Evolutionary conservation across 148 eudicot species (phyloP).

Genomic region (Diospyros kaki): DNA sequence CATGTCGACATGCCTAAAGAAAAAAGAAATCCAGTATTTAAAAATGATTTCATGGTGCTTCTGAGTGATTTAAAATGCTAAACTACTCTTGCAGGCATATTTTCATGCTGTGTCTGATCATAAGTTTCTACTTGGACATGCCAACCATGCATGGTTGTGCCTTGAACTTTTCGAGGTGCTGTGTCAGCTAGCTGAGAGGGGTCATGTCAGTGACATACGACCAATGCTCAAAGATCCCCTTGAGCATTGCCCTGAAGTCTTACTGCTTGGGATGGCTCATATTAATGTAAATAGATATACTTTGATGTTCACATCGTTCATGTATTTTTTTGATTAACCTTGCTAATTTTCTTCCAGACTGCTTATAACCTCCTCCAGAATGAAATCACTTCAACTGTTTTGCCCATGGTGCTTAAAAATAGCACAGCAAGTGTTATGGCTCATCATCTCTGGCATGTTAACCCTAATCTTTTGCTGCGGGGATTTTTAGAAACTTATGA

Average conservation of each 20-base stretch:
- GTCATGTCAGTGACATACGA: conserved; percentile 66
- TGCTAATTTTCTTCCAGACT: conserved; percentile 45
- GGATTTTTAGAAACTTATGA: conserved; percentile 56
- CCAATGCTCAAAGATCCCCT: conserved; percentile 73
- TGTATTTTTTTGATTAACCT: conserved; percentile 10
- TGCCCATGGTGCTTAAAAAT: conserved; percentile 49
- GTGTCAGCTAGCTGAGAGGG: conserved; percentile 87
- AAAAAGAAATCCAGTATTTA: not conserved
- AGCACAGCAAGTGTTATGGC: conserved; percentile 39
- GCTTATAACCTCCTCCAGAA: conserved; percentile 75
- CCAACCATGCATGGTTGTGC: conserved; percentile 82
- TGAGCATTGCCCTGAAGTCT: conserved; percentile 74
- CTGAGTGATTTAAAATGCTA: conserved; percentile 7
- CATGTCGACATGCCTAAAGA: no score
- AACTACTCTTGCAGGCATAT: conserved; percentile 45
- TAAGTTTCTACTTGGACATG: conserved; percentile 54
- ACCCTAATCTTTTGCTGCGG: conserved; percentile 52
- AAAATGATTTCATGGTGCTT: conserved; percentile 5
- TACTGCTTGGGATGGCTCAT: conserved; percentile 88
- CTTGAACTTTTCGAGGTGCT: conserved; percentile 82
- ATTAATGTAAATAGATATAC: conserved; percentile 51
- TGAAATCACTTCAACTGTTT: conserved; percentile 62
- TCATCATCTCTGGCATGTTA: conserved; percentile 71
- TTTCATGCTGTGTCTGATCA: conserved; percentile 60
- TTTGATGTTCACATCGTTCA: not conserved